Conservation (phyloP, 108 stramenopile genomes). For the Fistulifera solaris region DNA sequence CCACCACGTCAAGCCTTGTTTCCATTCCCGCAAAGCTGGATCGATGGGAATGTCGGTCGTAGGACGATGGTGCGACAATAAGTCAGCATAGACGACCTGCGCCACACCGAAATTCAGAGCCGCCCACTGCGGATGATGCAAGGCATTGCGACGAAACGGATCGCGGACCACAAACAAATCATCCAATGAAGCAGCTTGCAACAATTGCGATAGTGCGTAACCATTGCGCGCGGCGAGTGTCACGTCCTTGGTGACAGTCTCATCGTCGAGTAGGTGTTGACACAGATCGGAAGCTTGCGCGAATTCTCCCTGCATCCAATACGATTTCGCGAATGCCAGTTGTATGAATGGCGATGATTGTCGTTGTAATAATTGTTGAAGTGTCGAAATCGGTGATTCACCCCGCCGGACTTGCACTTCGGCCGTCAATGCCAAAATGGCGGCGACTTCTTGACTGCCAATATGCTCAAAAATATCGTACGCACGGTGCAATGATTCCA, state of each 20-base stretch:
- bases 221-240: constrained; percentile 33
- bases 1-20: constrained; percentile 12
- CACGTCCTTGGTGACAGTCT: constrained; percentile 19
- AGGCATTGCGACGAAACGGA: constrained; percentile 15
- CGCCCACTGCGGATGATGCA: constrained; percentile 13
- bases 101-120: constrained; percentile 26
- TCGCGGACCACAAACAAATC: constrained; percentile 33
- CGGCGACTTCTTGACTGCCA: constrained; percentile 26
- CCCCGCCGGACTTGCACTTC: constrained; percentile 30
- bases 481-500: constrained; percentile 51
- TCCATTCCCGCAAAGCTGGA: constrained; percentile 26
- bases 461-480: constrained; percentile 35
- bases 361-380: constrained; percentile 10
- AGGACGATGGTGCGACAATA: constrained; percentile 11
- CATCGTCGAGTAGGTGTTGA: constrained; percentile 16
- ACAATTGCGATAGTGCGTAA: constrained; percentile 26
- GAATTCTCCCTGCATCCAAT: constrained; percentile 32
- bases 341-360: constrained; percentile 5
- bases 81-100: constrained; percentile 21
- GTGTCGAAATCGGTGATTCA: constrained; percentile 1
- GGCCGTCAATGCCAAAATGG: constrained; percentile 31
- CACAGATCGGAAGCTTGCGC: constrained; percentile 15
- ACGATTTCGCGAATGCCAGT: constrained; percentile 28
- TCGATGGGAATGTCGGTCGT: constrained; percentile 23
- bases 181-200: constrained; percentile 20